phyloP scores from a whole-genome alignment of 768 basidiomycete genomes.

The Rhodotorula diobovata region DNA sequence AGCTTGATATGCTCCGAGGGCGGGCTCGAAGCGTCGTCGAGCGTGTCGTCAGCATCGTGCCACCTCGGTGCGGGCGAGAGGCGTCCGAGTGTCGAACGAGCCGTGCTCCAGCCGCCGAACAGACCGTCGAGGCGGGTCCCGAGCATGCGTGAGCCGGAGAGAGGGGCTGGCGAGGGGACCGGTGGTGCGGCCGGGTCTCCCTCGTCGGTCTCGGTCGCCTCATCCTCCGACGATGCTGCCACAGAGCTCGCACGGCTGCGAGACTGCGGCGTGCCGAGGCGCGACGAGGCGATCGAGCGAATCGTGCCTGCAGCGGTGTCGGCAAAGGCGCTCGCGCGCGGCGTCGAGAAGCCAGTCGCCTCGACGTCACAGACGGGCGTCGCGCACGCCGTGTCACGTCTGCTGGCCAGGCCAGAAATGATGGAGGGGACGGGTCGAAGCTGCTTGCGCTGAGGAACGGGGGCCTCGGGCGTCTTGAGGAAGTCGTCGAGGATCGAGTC shows the following conservation, averaged over 20 bases:
- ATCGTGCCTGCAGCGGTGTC: slow-evolving; percentile 14
- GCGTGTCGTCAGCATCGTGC: background rate
- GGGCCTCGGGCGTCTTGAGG: slow-evolving; percentile 16
- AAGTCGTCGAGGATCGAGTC: slow-evolving; percentile 23
- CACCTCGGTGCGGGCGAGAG: background rate
- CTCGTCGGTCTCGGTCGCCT: background rate
- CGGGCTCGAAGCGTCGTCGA: background rate
- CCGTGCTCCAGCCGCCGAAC: slow-evolving; percentile 14
- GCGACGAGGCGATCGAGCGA: slow-evolving; percentile 12
- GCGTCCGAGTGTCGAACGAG: background rate
- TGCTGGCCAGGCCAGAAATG: slow-evolving; percentile 11
- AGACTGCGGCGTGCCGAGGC: background rate
- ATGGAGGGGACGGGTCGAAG: slow-evolving; percentile 10
- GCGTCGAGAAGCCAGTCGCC: background rate
- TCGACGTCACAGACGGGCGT: background rate
- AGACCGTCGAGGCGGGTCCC: background rate
- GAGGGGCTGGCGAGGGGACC: background rate
- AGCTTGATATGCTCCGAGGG: slow-evolving; percentile 32
- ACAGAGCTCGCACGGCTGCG: background rate
- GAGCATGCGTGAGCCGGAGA: background rate
- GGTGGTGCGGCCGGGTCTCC: background rate
- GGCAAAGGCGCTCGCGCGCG: background rate
- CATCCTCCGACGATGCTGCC: background rate
- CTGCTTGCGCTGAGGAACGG: background rate
- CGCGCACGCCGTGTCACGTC: slow-evolving; percentile 16